phyloP scores from a whole-genome alignment of 2,329 filamentous ascomycete species.

The Xenoacremonium recifei region DNA sequence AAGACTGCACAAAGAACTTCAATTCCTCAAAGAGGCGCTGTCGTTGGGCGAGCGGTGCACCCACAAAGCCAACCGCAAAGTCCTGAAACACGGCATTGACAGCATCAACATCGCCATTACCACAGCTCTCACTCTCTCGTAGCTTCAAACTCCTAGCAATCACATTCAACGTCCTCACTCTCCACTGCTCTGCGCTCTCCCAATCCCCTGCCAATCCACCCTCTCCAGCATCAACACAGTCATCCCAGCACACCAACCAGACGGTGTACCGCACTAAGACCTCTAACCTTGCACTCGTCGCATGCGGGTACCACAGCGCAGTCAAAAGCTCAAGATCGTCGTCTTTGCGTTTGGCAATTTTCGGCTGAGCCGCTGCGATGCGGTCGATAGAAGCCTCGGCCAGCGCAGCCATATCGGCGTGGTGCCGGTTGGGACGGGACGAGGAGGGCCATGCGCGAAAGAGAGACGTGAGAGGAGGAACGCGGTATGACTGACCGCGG shows the following conservation, averaged over 20 bases:
- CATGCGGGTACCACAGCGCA: conserved; percentile 22
- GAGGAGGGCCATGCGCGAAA: conserved; percentile 25
- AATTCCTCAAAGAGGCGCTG: conserved; percentile 21
- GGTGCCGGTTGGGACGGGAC: conserved; percentile 20
- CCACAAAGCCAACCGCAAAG: conserved; percentile 18
- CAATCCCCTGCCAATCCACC: conserved; percentile 26
- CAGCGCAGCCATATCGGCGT: conserved; percentile 16
- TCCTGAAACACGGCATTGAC: conserved; percentile 24
- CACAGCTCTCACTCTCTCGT: not conserved
- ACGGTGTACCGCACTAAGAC: conserved; percentile 23
- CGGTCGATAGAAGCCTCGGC: conserved; percentile 23
- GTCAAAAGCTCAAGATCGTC: conserved; percentile 29
- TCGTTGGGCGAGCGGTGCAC: conserved; percentile 11
- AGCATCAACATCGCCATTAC: conserved; percentile 10
- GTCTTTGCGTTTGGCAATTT: conserved; percentile 24
- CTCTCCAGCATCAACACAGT: conserved; percentile 29
- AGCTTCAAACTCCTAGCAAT: conserved; percentile 14
- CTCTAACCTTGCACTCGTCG: conserved; percentile 13
- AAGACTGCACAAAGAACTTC: conserved; percentile 21
- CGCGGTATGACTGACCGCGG: conserved; percentile 25
- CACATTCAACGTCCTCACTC: conserved; percentile 20
- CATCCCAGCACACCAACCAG: conserved; percentile 35
- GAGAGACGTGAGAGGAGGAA: conserved; percentile 24
- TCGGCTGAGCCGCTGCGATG: conserved; percentile 34
- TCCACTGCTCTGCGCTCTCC: conserved; percentile 22